These are phyloP conservation scores for Hyparrhenia diplandra DNA, from an alignment of 176 grass and related monocot species.

Conservation along the genomic window DNA sequence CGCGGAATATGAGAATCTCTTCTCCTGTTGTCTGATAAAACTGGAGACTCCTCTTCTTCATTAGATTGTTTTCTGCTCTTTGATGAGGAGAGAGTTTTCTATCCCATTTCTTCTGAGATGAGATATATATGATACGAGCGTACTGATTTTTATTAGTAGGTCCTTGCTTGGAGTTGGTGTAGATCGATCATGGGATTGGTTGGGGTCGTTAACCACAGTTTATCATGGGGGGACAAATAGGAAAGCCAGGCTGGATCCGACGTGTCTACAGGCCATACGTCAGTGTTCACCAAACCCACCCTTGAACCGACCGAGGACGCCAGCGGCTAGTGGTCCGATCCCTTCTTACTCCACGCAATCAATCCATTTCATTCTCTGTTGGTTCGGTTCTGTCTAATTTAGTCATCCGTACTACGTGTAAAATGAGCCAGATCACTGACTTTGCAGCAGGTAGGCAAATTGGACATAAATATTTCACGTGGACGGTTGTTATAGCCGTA, in stretches of 20 bases:
- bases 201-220: no score
- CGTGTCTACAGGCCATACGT: slow-evolving; percentile 5
- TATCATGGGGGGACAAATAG: background rate
- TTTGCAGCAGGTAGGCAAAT: no score
- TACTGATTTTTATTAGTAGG: no score
- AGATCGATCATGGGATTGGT: background rate
- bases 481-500: background rate
- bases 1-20: background rate
- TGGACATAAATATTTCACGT: background rate
- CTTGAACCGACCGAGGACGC: no score
- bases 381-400: background rate
- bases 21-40: background rate
- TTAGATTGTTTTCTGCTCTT: background rate
- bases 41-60: no score
- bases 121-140: no score
- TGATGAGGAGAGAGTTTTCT: background rate
- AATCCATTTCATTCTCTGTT: no score
- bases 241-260: slow-evolving; percentile 4
- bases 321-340: no score
- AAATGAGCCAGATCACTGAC: background rate
- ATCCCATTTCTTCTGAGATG: no score
- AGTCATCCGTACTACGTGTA: background rate
- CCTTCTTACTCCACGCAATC: background rate
- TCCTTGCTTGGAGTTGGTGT: background rate
- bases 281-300: no score